phyloP scores from a whole-genome alignment of 495 filamentous ascomycete species.

The Lepraria neglecta region DNA sequence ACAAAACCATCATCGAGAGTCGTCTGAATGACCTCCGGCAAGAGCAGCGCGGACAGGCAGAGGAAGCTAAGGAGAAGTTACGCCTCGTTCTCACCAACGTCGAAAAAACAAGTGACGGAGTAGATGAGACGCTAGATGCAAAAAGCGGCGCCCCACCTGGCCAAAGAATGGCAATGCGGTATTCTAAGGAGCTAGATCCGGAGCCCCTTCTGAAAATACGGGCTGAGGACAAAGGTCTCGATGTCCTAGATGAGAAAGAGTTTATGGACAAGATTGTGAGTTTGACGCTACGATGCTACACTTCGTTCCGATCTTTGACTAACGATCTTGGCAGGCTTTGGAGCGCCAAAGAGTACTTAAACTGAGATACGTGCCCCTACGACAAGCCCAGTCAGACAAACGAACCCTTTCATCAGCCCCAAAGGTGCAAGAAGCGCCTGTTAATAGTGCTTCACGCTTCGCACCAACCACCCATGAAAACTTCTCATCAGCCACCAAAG shows the following conservation, averaged over 20 bases:
- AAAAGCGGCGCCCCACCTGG: too few relatives aligned
- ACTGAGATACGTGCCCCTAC: slow-evolving; percentile 62
- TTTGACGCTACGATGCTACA: slow-evolving; percentile 12
- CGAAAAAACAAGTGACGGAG: slow-evolving; percentile 14
- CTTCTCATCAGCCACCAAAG: slow-evolving; percentile 85
- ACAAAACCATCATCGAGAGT: slow-evolving; percentile 67
- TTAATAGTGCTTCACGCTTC: slow-evolving; percentile 60
- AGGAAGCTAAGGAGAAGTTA: slow-evolving; percentile 52
- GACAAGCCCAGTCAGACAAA: slow-evolving; percentile 48
- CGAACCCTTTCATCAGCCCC: slow-evolving; percentile 34
- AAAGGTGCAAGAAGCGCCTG: slow-evolving; percentile 34
- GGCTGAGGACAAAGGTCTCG: slow-evolving; percentile 59
- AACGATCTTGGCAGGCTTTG: slow-evolving; percentile 37
- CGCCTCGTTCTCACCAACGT: slow-evolving; percentile 26
- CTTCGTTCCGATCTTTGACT: slow-evolving; percentile 17
- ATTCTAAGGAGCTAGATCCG: slow-evolving; percentile 49
- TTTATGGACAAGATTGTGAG: slow-evolving; percentile 56
- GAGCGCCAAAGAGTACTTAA: slow-evolving; percentile 61
- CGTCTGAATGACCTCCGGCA: slow-evolving; percentile 60
- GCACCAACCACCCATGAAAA: slow-evolving; percentile 71
- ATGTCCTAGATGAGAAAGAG: slow-evolving; percentile 53
- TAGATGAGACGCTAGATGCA: not conserved
- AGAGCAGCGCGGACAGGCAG: slow-evolving; percentile 66
- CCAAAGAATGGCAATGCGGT: not conserved
- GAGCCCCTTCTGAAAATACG: slow-evolving; percentile 64